These are phyloP conservation scores for Tetragonia tetragonoides DNA, from an alignment of 148 eudicot genomes.

Conservation along the genomic window DNA sequence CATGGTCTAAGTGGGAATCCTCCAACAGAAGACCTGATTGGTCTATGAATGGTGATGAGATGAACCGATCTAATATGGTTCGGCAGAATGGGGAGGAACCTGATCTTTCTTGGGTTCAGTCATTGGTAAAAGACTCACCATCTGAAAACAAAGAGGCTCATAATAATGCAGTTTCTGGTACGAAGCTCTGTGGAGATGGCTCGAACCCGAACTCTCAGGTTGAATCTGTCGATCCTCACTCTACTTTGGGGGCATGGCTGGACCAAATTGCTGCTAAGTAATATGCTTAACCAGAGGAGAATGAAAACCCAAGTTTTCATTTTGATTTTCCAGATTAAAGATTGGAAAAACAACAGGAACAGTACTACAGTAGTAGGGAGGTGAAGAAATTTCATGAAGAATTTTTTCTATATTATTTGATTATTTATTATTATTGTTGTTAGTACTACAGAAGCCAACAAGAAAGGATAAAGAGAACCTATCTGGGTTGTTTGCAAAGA, in stretches of 20 bases:
- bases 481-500: slow-evolving; percentile 44
- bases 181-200: slow-evolving; percentile 34
- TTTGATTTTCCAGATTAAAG: slow-evolving; percentile 20
- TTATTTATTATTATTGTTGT: slow-evolving; percentile 29
- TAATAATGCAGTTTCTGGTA: slow-evolving; percentile 21
- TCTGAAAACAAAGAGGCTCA: slow-evolving; percentile 31
- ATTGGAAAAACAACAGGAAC: slow-evolving; percentile 5
- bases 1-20: slow-evolving; percentile 54
- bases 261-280: slow-evolving; percentile 47
- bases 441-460: slow-evolving; percentile 27
- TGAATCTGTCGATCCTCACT: slow-evolving; percentile 43
- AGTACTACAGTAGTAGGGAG: slow-evolving; percentile 22
- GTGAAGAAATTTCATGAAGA: slow-evolving; percentile 19
- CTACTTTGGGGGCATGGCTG: slow-evolving; percentile 55
- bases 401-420: slow-evolving; percentile 27
- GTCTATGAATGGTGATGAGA: slow-evolving; percentile 46
- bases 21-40: slow-evolving; percentile 47
- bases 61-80: slow-evolving; percentile 31
- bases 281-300: not conserved
- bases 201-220: slow-evolving; percentile 32
- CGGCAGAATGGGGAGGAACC: slow-evolving; percentile 53
- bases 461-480: slow-evolving; percentile 26
- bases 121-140: slow-evolving; percentile 62
- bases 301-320: slow-evolving; percentile 23
- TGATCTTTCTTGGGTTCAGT: slow-evolving; percentile 61